Evolutionary conservation across 768 basidiomycete species (phyloP).

Genomic region (Fibroporia radiculosa): DNA sequence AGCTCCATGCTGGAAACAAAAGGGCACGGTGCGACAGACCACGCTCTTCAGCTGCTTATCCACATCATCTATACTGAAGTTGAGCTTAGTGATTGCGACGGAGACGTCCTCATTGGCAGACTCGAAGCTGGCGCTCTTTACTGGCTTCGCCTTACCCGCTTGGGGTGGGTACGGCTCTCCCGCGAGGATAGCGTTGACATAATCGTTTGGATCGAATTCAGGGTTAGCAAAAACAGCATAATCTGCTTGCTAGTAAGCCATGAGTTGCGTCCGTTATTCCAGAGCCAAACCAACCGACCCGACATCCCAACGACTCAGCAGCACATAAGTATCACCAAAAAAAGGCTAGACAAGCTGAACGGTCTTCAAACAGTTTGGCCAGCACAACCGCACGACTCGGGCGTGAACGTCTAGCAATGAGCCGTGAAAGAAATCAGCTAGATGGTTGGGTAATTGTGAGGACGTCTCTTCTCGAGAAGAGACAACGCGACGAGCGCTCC

Average conservation of each 20-base stretch:
- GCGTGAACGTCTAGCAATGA: too few species aligned
- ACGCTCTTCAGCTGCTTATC: slow-evolving; percentile 82
- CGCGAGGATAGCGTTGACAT: slow-evolving; percentile 85
- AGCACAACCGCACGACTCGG: too few species aligned
- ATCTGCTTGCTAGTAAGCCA: slow-evolving; percentile 10
- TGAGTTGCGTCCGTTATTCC: not conserved
- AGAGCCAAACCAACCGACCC: slow-evolving; percentile 9
- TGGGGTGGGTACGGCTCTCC: slow-evolving; percentile 65
- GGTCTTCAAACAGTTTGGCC: too few species aligned
- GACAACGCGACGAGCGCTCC: too few species aligned
- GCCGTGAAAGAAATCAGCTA: too few species aligned
- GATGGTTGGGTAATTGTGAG: too few species aligned
- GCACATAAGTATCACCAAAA: too few species aligned
- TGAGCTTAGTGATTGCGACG: slow-evolving; percentile 81
- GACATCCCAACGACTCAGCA: slow-evolving; percentile 15
- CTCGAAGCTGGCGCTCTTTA: slow-evolving; percentile 36
- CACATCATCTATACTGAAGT: slow-evolving; percentile 84
- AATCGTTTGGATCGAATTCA: slow-evolving; percentile 82
- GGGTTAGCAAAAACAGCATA: slow-evolving; percentile 63
- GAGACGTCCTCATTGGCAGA: slow-evolving; percentile 81
- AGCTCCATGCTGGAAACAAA: not conserved
- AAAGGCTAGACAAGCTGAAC: too few species aligned
- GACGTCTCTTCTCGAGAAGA: too few species aligned
- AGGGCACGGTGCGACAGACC: slow-evolving; percentile 34
- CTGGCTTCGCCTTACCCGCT: slow-evolving; percentile 20